Conservation (phyloP, 192 early-diverging fungal genomes). For the Coemansia sp. region DNA sequence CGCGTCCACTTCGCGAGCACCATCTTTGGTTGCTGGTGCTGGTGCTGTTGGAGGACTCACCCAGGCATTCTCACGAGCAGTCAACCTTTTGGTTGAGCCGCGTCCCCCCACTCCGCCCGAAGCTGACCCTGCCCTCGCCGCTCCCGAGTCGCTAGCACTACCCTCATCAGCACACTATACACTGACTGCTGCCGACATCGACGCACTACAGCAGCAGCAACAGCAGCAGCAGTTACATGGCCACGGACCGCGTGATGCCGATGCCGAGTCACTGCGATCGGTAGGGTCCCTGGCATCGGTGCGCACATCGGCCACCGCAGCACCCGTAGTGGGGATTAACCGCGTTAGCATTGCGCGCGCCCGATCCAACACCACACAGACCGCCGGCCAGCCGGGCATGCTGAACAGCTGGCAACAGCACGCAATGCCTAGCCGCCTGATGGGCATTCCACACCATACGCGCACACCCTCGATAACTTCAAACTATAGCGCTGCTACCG, state of each 20-base stretch:
- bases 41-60: conserved; percentile 17
- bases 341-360: conserved; percentile 1
- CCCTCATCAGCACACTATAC: conserved; percentile 1
- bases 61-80: conserved; percentile 39
- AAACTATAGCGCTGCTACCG: conserved; percentile 13
- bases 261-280: conserved; percentile 37
- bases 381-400: background rate
- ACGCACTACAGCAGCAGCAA: background rate
- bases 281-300: conserved; percentile 33
- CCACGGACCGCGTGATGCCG: conserved; percentile 13
- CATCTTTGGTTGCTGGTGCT: no score
- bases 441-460: background rate
- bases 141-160: no score
- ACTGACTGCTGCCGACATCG: background rate
- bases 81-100: conserved; percentile 41
- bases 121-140: conserved; percentile 29
- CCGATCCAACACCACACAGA: conserved; percentile 5
- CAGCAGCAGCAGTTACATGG: background rate
- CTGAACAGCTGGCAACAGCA: conserved; percentile 5
- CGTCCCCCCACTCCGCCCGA: conserved; percentile 39
- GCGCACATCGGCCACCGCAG: conserved; percentile 31
- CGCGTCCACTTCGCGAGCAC: background rate
- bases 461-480: conserved; percentile 26
- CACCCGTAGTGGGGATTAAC: conserved; percentile 16
- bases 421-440: conserved; percentile 4